Evolutionary conservation across 2,329 filamentous ascomycete genomes (phyloP).

Genomic region (Colletotrichum trifolii): DNA sequence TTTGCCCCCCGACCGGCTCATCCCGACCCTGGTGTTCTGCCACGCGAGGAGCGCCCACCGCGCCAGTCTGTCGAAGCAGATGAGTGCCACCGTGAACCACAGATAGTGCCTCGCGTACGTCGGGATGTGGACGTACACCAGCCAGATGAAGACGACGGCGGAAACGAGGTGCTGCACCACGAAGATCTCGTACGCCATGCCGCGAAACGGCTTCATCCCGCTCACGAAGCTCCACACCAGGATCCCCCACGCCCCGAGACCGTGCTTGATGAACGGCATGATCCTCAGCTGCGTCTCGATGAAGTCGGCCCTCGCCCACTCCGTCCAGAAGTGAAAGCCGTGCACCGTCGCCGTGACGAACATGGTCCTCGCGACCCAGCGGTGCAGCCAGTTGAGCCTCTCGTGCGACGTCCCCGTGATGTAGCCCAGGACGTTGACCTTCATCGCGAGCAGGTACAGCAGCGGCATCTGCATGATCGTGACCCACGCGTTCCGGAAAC

Average conservation of each 20-base stretch:
- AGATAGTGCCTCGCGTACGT: constrained; percentile 68
- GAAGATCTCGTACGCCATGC: constrained; percentile 77
- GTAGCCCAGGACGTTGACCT: constrained; percentile 68
- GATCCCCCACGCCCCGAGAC: constrained; percentile 73
- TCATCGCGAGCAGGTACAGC: constrained; percentile 70
- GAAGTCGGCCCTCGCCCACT: constrained; percentile 71
- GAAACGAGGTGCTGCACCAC: constrained; percentile 74
- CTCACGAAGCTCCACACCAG: constrained; percentile 74
- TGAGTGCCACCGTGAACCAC: constrained; percentile 72
- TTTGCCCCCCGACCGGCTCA: constrained; percentile 55
- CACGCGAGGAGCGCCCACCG: constrained; percentile 60
- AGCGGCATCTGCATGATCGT: constrained; percentile 73
- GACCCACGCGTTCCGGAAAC: constrained; percentile 76
- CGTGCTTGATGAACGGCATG: constrained; percentile 67
- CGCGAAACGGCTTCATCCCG: constrained; percentile 71
- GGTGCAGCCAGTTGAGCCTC: constrained; percentile 78
- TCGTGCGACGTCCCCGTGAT: constrained; percentile 74
- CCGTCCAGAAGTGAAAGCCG: constrained; percentile 74
- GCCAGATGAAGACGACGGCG: constrained; percentile 70
- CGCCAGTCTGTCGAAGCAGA: constrained; percentile 71
- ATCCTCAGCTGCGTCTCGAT: constrained; percentile 67
- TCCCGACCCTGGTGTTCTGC: constrained; percentile 62
- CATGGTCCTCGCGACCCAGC: constrained; percentile 77
- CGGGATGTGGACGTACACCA: constrained; percentile 73
- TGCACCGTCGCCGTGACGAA: constrained; percentile 76